Base-by-base conservation (phyloP, 2,329 filamentous ascomycete genomes). In the Penicillium sumatraense region DNA sequence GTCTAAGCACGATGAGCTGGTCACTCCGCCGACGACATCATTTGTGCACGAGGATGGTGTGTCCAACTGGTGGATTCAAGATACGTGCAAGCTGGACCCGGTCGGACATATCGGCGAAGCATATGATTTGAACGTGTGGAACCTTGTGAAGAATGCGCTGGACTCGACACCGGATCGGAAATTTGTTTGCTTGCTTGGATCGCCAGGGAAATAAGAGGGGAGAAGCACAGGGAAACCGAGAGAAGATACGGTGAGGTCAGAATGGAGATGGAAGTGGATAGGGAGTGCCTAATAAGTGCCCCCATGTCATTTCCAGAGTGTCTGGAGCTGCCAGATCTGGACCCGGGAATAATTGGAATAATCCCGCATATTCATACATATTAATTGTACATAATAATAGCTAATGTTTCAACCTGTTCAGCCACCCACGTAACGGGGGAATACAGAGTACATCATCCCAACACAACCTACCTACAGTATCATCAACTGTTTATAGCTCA, bases 71-170 rank as follows among this genome's bases (percentile, higher is more conserved):
- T 73, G 64, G 57, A 58, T 75, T 24, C 72, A 75, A 60, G 61
- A 68, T 51, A 60, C 59, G 6, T 75, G 72, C 42, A 59, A 62
- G 2, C 11, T 67, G 0, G 72, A 75, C 29, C 67, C 69, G 0
- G 72, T 74, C 10, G 72, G 72, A 2, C 72, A 75, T 57, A 72
- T 74, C 52, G 72, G 70, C 1, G 69, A 73, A 61, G 71, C 70
- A 10, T 75, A 73, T 60, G 72, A 75, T 57, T 38, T 67, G 57
- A 74, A 75, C 56, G 71, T 74, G 10, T 74, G 72, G 72, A 71
- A 74, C 51, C 44, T 74, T 64, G 72, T 75, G 11, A 68, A 67
- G 56, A 74, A 75, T 53, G 72, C 69, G 14, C 48, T 75, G 52
- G 66, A 72, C 45, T 63, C 59, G 9, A 65, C 63, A 9, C 68